Evolutionary conservation across 352 stramenopile species (phyloP), one percentile per base, ranked within the genome.

Genomic region (Globisporangium nodosum): DNA sequence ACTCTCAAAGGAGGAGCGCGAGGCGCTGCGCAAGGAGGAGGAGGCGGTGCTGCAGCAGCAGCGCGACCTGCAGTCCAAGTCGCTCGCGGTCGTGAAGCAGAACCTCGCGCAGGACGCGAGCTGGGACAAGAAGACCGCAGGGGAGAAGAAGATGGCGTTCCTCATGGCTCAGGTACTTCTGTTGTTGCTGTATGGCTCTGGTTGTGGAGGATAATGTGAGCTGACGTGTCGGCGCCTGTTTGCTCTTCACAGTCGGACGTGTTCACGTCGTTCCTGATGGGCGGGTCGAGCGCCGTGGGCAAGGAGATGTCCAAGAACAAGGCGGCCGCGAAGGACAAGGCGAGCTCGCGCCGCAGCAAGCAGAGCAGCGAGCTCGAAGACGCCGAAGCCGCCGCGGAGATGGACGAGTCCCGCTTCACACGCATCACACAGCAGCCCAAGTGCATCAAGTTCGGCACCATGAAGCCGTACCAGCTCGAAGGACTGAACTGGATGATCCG

Each of bases 401-500:
- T 90, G 78, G 82, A 90, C 37, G 82, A 94, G 53, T 78, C 83
- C 30, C 78, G 85, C 39, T 90, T 88, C 58, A 93, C 83, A 54
- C 76, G 85, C 45, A 68, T 94, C 31, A 91, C 82, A 39, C 85
- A 90, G 58, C 85, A 94, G 67, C 85, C 85, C 40, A 80, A 81
- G 13, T 75, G 66, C 56, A 94, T 94, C 65, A 86, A 90, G 61
- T 92, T 91, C 58, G 85, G 85, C 46, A 91, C 79, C 27, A 94
- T 96, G 85, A 94, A 94, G 65, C 83, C 85, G 7, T 96, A 93
- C 55, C 86, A 96, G 57, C 52, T 96, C 3, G 86, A 96, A 63
- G 86, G 86, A 1, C 73, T 96, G 16, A 96, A 96, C 71, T 96
- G 86, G 86, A 93, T 96, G 85, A 92, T 97, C 78, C 76, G 97